Conservation (phyloP, 148 eudicot species). For the Drosera capensis region DNA sequence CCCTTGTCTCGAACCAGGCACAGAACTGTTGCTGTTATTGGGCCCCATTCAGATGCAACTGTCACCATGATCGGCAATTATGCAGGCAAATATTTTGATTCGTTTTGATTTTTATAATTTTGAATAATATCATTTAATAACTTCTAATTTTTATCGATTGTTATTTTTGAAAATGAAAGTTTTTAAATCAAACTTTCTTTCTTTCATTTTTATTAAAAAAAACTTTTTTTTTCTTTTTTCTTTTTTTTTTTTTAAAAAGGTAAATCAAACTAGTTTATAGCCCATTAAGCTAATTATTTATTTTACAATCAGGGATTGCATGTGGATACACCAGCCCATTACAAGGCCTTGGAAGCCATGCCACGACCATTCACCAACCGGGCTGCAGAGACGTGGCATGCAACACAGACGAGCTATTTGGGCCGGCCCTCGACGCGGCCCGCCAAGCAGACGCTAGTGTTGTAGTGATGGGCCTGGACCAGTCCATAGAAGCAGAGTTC, state of each 20-base stretch:
- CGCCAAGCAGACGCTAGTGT: slow-evolving; percentile 58
- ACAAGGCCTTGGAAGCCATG: slow-evolving; percentile 62
- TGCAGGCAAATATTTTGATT: slow-evolving; percentile 31
- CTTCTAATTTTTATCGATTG: neutral
- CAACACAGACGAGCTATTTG: slow-evolving; percentile 26
- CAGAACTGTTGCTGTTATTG: slow-evolving; percentile 65
- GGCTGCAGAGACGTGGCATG: slow-evolving; percentile 68
- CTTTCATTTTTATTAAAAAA: neutral
- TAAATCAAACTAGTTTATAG: too few relatives aligned
- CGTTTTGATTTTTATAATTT: too few relatives aligned
- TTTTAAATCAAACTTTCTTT: too few relatives aligned
- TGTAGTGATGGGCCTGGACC: slow-evolving; percentile 76
- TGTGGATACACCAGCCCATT: slow-evolving; percentile 70
- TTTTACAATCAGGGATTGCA: slow-evolving; percentile 37
- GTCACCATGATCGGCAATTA: slow-evolving; percentile 83
- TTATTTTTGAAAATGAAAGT: too few relatives aligned
- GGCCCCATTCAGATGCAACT: slow-evolving; percentile 82
- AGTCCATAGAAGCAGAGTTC: slow-evolving; percentile 87
- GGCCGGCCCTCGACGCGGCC: slow-evolving; percentile 52
- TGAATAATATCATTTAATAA: neutral
- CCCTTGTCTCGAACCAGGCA: slow-evolving; percentile 48
- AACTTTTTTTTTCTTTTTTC: neutral
- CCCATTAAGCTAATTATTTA: too few relatives aligned
- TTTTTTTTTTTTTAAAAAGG: too few relatives aligned
- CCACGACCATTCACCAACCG: slow-evolving; percentile 41